Evolutionary conservation across 306 rosid species (phyloP).

Genomic region (Dalbergia oliveri): DNA sequence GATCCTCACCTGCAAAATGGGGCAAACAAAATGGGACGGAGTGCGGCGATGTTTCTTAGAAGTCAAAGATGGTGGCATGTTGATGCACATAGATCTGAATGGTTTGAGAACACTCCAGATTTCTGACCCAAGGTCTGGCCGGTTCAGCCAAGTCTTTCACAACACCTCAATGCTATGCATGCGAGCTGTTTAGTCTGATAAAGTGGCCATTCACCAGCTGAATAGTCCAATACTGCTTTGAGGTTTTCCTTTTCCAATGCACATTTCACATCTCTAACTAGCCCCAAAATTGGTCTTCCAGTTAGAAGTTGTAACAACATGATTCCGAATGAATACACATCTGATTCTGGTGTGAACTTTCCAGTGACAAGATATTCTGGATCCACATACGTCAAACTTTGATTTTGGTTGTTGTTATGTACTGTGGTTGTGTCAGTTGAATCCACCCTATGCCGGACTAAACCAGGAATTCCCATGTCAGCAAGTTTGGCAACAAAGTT

Average conservation of each 20-base stretch:
- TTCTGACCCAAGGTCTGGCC: conserved; percentile 76
- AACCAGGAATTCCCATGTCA: conserved; percentile 68
- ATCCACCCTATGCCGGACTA: conserved; percentile 62
- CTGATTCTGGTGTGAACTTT: conserved; percentile 73
- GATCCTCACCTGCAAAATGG: conserved; percentile 85
- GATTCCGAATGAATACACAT: conserved; percentile 86
- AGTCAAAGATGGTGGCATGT: conserved; percentile 51
- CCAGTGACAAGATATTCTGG: conserved; percentile 75
- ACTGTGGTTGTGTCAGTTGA: conserved; percentile 46
- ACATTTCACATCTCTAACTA: conserved; percentile 73
- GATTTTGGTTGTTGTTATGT: conserved; percentile 42
- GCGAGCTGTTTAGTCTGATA: conserved; percentile 69
- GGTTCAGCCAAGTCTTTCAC: conserved; percentile 56
- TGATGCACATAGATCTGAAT: conserved; percentile 63
- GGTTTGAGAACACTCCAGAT: conserved; percentile 75
- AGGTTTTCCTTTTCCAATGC: conserved; percentile 71
- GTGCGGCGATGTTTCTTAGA: conserved; percentile 70
- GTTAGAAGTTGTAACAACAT: conserved; percentile 74
- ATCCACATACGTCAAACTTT: conserved; percentile 65
- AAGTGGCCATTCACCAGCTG: conserved; percentile 97
- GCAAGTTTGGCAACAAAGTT: conserved; percentile 78
- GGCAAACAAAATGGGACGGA: conserved; percentile 95
- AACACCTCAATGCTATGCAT: conserved; percentile 81
- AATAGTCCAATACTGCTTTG: conserved; percentile 68
- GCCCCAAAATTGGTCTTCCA: conserved; percentile 64